Conservation (phyloP, 768 basidiomycete genomes). For the Tulasnella sp. region DNA sequence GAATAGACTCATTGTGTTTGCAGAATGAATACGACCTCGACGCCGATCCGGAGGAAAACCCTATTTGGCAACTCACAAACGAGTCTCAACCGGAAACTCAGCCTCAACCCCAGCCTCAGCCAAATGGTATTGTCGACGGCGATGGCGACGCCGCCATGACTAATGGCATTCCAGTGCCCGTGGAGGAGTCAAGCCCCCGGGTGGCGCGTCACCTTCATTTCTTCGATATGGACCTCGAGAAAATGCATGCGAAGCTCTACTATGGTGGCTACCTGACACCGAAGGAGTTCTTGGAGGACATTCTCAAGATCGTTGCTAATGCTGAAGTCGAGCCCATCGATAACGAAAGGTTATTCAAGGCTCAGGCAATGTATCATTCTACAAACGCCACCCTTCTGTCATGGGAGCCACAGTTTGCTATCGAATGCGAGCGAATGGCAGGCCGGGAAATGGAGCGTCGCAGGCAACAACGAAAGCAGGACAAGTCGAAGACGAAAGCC, state of each 20-base stretch:
- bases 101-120: not conserved
- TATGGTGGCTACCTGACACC: constrained; percentile 77
- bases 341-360: constrained; percentile 60
- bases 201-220: constrained; percentile 28
- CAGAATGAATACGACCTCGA: constrained; percentile 69
- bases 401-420: constrained; percentile 62
- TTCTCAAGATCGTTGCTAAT: constrained; percentile 33
- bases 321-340: constrained; percentile 70
- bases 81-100: not conserved
- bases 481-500: constrained; percentile 23
- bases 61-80: not conserved
- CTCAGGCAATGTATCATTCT: constrained; percentile 81
- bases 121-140: constrained; percentile 3
- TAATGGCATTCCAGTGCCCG: constrained; percentile 24
- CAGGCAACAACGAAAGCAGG: constrained; percentile 27
- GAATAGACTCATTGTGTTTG: constrained; percentile 16
- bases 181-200: constrained; percentile 30
- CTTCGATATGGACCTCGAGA: constrained; percentile 84
- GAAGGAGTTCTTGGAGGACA: constrained; percentile 67
- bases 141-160: constrained; percentile 9
- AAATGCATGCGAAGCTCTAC: constrained; percentile 76
- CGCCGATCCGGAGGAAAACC: constrained; percentile 14
- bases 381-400: constrained; percentile 76
- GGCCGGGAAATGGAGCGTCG: constrained; percentile 49
- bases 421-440: constrained; percentile 86